Base-by-base conservation (phyloP, 1,139 yeast genomes). In the Diutina pseudorugosa region DNA sequence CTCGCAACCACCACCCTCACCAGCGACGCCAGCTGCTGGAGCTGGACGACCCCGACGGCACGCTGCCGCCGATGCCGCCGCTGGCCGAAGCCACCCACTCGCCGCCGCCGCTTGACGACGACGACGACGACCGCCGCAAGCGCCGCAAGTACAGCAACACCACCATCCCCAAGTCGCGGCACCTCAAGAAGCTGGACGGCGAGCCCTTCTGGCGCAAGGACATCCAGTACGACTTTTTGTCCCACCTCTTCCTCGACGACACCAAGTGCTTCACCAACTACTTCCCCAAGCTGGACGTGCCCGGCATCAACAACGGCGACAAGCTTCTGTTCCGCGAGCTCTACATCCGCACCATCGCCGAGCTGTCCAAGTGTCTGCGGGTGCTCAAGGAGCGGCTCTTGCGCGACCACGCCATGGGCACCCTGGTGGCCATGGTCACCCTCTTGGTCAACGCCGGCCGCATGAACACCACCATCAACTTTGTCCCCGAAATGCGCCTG, bases 401-500 rank as follows among this genome's bases (percentile, higher is more conserved):
- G 51, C 70, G 72, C 54, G 89, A 85, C 57, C 76, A 75, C 55
- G 79, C 79, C 49, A 75, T 79, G 68, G 87, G 88, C 2, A 73
- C 80, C 51, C 81, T 89, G 16, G 89, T 89, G 51, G 87, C 90
- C 52, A 82, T 88, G 75, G 84, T 89, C 33, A 88, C 96, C 58
- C 69, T 93, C 48, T 73, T 93, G 57, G 98, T 93, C 27, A 93
- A 93, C 64, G 82, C 90, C 50, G 98, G 98, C 4, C 74, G 98
- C 57, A 83, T 93, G 82, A 93, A 93, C 69, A 93, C 98, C 1
- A 93, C 98, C 4, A 83, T 93, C 52, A 91, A 91, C 66, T 93
- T 91, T 64, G 95, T 89, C 53, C 90, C 95, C n/a, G 97, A 90
- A 63, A 91, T 91, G 98, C 84, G 90, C 58, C 89, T 96, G 0